phyloP scores from a whole-genome alignment of 129 eudicot species.

The Heracleum sosnowskyi region DNA sequence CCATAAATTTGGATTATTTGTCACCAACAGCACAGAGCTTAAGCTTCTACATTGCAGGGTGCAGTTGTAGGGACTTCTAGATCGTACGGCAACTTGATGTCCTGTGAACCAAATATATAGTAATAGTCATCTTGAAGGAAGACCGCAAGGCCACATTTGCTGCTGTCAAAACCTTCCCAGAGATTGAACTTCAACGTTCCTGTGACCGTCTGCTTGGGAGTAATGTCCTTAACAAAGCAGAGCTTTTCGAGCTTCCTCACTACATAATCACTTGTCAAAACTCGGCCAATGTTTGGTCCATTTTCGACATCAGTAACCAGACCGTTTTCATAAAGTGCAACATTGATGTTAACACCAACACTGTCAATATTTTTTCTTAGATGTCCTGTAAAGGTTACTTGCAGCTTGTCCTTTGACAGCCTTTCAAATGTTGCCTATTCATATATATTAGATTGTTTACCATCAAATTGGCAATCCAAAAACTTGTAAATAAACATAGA shows the following conservation, averaged over 20 bases:
- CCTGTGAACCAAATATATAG: conserved; percentile 38
- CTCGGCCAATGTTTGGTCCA: conserved; percentile 70
- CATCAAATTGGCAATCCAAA: neutral
- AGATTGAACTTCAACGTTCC: conserved; percentile 53
- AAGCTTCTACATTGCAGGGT: neutral
- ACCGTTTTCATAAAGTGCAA: conserved; percentile 65
- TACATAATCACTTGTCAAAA: conserved; percentile 66
- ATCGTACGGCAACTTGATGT: conserved; percentile 24
- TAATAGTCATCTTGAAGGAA: conserved; percentile 44
- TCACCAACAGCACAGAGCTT: neutral
- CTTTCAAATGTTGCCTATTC: conserved; percentile 60
- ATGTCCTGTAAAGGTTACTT: conserved; percentile 58
- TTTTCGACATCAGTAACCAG: conserved; percentile 53
- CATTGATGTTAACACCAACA: conserved; percentile 53
- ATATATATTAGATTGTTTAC: neutral
- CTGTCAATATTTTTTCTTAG: conserved; percentile 46
- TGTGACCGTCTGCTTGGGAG: conserved; percentile 49
- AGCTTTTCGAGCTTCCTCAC: conserved; percentile 74
- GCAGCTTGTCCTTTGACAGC: conserved; percentile 40
- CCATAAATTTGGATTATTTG: neutral
- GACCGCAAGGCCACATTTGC: conserved; percentile 63
- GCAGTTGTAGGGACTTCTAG: conserved; percentile 10
- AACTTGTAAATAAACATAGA: neutral
- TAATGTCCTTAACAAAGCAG: conserved; percentile 36
- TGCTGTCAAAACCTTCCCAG: conserved; percentile 62